Evolutionary conservation across 805 yeast genomes (phyloP), one percentile per base, ranked within the genome.

Genomic region (Maudiozyma bulderi): DNA sequence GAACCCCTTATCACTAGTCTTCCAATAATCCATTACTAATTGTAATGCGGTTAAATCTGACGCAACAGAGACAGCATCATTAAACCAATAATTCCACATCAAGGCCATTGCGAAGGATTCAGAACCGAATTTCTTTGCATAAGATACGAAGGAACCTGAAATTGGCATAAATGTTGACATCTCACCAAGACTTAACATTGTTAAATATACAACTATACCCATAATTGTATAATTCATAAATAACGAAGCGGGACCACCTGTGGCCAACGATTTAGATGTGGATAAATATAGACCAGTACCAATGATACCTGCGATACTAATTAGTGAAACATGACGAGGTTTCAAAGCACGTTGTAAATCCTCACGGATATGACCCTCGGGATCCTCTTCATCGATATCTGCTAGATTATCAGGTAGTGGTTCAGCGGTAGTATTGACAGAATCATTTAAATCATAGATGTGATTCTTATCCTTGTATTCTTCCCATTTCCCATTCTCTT

Each of bases 241-340:
- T 57, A 78, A 61, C 3, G 81, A 72, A 5, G 75, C 78, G 10
- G 80, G 79, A 7, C 81, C 81, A 43, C 78, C 80, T 9, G 54
- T 64, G 31, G 70, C 68, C 47, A 80, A 65, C 9, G 80, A 69
- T 40, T 70, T 71, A 20, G 82, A 81, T 0, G 77, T 68, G 38
- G 80, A 77, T 35, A 80, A 68, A 59, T 77, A 80, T 33, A 81
- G 65, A 56, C 85, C 85, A 6, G 87, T 79, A 55, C 91, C 90
- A 54, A 84, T 83, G 50, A 83, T 75, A 34, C 88, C 87, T 49
- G 87, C 90, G 52, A 84, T 72, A 40, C 89, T 86, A 67, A 86
- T 86, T 87, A 84, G 81, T 52, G 82, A 81, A 55, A 86, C 66
- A 62, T 86, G 91, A 60, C 90, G 73, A 41, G 77, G 75, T 55